Conservation (phyloP, 352 stramenopile genomes). For the Pythium oligandrum region DNA sequence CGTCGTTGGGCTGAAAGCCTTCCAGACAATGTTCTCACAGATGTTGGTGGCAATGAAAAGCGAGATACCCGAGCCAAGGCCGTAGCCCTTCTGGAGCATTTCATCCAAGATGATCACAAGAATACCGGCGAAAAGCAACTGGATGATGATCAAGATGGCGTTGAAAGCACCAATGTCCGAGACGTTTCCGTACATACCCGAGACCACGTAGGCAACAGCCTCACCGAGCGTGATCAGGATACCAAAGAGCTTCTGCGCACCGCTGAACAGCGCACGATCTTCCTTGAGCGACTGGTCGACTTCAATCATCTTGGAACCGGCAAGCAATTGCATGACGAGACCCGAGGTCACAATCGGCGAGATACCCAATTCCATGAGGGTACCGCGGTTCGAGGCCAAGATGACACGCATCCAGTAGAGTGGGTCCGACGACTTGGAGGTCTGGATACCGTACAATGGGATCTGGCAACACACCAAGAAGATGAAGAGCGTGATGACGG, state of each 20-base stretch:
- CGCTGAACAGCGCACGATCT: constrained; percentile 96
- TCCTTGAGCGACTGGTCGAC: constrained; percentile 99
- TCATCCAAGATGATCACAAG: constrained; percentile 99
- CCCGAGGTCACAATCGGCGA: constrained; percentile 98
- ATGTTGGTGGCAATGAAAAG: constrained; percentile 99
- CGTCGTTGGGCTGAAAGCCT: constrained; percentile 98
- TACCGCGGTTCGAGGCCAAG: constrained; percentile 97
- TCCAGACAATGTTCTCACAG: constrained; percentile 99
- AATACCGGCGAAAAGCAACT: constrained; percentile 98
- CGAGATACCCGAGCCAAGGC: constrained; percentile 97
- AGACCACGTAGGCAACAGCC: constrained; percentile 98
- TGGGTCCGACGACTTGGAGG: constrained; percentile 97
- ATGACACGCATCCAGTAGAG: constrained; percentile 99
- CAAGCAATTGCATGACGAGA: constrained; percentile 99
- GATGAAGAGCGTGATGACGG: constrained; percentile 99
- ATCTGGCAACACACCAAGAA: constrained; percentile 99
- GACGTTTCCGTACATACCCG: constrained; percentile 99
- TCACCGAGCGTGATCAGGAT: constrained; percentile 99
- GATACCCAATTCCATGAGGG: constrained; percentile 99
- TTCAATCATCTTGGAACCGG: constrained; percentile 98
- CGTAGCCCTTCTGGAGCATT: constrained; percentile 99
- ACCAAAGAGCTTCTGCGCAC: constrained; percentile 99
- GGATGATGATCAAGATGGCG: constrained; percentile 98
- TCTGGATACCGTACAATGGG: constrained; percentile 99
- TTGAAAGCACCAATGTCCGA: constrained; percentile 97